Base-by-base conservation (phyloP, 106 monocot species). In the Phalaenopsis equestris region DNA sequence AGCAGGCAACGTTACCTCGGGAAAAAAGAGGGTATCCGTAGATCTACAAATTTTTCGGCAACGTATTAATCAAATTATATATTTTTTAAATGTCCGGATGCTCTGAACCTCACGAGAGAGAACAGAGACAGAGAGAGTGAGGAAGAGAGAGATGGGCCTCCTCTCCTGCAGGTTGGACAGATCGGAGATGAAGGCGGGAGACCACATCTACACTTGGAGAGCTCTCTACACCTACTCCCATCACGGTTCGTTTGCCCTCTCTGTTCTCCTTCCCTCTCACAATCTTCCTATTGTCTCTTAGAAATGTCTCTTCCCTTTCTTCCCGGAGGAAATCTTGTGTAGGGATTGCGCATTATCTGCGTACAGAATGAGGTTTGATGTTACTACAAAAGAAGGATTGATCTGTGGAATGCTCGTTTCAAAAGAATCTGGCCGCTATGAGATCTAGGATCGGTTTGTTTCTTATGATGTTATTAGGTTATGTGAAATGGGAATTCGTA, bases 141-240 rank as follows among this genome's bases (percentile, higher is more conserved):
- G 83, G 67, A 82, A 57, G 84, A 75, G 58, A 70, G 81, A 79
- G 81, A 98, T 98, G 98, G 98, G 98, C 72, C 82, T 98, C 57
- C 87, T 98, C 73, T 94, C 94, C 23, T 81, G 92, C 83, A 43
- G 83, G 41, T 89, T 92, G 84, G 92, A 94, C 84, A 87, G 85
- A 78, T 81, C 86, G 43, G 91, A 86, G 81, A 92, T 98, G 73
- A 92, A 82, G 73, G 81, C 94, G 8, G 98, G 98, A 82, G 92
- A 98, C n/a, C 98, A 98, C 90, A 88, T 98, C 87, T 98, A 98
- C 84, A 89, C 88, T 36, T 98, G 94, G 94, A 87, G 94, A 48
- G 94, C 94, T n/a, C 83, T 84, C 75, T 98, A 89, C 87, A 83
- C 98, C 39, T 98, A 98, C 83, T 90, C 94, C 64, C 94, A 98